Evolutionary conservation across 192 early-diverging fungal genomes (phyloP).

Genomic region (Podila verticillata): DNA sequence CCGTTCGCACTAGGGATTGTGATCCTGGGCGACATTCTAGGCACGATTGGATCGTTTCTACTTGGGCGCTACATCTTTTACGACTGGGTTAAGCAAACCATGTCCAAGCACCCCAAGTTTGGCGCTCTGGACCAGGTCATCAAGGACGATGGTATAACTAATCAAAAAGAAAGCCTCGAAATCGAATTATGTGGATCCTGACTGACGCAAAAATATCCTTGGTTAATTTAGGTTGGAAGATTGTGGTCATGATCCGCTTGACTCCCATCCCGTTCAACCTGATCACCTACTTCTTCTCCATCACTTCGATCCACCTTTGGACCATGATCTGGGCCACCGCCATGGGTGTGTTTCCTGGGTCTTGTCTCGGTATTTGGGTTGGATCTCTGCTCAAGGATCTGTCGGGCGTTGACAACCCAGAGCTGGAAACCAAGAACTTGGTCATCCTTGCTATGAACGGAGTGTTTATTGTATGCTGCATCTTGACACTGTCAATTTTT

Average conservation of each 20-base stretch:
- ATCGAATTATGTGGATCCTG: neutral
- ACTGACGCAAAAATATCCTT: too few species aligned
- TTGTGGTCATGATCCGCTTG: slow-evolving; percentile 59
- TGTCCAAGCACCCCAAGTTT: slow-evolving; percentile 52
- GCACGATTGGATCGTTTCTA: slow-evolving; percentile 44
- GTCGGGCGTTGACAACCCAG: slow-evolving; percentile 52
- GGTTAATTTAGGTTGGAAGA: slow-evolving; percentile 53
- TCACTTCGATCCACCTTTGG: slow-evolving; percentile 50
- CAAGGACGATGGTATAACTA: slow-evolving; percentile 50
- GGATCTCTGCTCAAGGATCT: slow-evolving; percentile 54
- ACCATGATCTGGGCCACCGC: slow-evolving; percentile 54
- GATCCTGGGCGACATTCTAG: slow-evolving; percentile 44
- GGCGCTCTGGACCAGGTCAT: slow-evolving; percentile 52
- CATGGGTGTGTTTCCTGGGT: slow-evolving; percentile 55
- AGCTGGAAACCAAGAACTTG: slow-evolving; percentile 48
- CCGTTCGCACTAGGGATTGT: slow-evolving; percentile 44
- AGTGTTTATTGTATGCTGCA: slow-evolving; percentile 46
- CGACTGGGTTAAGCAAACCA: slow-evolving; percentile 52
- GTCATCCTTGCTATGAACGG: slow-evolving; percentile 56
- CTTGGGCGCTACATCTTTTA: slow-evolving; percentile 58
- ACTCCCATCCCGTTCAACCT: slow-evolving; percentile 56
- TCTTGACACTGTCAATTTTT: slow-evolving; percentile 52
- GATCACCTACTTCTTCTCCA: slow-evolving; percentile 58
- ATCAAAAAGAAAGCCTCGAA: too few species aligned
- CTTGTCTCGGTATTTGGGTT: slow-evolving; percentile 58